Evolutionary conservation across 2,329 filamentous ascomycete species (phyloP), one percentile per base, ranked within the genome.

Genomic region (Aspergillus tamarii): DNA sequence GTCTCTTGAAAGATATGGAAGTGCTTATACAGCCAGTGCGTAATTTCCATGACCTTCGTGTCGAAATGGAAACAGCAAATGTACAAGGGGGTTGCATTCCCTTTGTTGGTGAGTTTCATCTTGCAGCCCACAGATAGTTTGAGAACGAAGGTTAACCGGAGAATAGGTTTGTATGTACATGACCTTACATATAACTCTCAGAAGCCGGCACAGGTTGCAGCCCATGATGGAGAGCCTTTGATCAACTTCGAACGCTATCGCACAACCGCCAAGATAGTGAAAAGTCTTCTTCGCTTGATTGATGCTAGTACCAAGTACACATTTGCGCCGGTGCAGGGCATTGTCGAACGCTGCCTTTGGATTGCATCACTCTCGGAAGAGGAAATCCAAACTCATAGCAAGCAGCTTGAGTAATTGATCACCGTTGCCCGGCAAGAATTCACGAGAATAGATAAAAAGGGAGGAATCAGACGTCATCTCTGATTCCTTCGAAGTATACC

Each of bases 161-260:
- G 10, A 43, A 36, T 59, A 84, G 83, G 87, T 26, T 81, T 89
- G 39, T 90, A 89, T 73, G 87, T 88, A 6, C 87, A 88, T 67
- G 88, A 90, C 71, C 80, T 90, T 61, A 89, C 88, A 56, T 89
- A 88, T 77, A 90, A 89, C 72, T 84, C 87, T 0, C 87, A 89
- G 74, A 89, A 89, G 70, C 87, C 88, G 0, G 82, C 86, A 1
- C 84, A 86, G 67, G 82, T 89, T 50, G 78, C 81, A 14, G 80
- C 77, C 16, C 77, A 69, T 16, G 73, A 76, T 7, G 78, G 81
- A 28, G 86, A 88, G 69, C 79, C 84, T n/a, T 78, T 90, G 59
- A 82, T 90, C 62, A 90, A 90, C 71, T 90, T 89, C 66, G 88
- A 90, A 75, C 82, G 88, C 59, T 87, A 89, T 70, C 86, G 88